Evolutionary conservation across 2,329 filamentous ascomycete genomes (phyloP).

Genomic region (Periconia digitata): DNA sequence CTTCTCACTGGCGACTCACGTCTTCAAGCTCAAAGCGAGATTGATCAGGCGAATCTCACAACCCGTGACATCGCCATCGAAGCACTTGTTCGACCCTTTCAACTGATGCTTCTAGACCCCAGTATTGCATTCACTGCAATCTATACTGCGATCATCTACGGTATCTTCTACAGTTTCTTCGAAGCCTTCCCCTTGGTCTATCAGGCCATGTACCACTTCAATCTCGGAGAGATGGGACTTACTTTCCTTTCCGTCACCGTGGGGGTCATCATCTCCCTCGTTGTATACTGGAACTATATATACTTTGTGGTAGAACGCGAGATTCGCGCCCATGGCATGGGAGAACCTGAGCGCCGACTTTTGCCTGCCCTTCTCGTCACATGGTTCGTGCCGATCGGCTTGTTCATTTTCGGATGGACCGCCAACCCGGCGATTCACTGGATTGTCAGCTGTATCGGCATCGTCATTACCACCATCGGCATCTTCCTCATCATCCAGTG

Average conservation of each 20-base stretch:
- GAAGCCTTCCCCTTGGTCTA: constrained; percentile 68
- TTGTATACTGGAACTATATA: constrained; percentile 72
- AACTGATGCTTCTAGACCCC: constrained; percentile 79
- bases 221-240: constrained; percentile 70
- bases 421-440: constrained; percentile 63
- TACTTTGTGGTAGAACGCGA: constrained; percentile 68
- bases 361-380: constrained; percentile 66
- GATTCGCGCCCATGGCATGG: constrained; percentile 65
- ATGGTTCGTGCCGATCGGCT: constrained; percentile 62
- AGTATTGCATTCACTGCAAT: constrained; percentile 82
- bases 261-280: constrained; percentile 67
- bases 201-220: constrained; percentile 75
- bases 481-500: constrained; percentile 50
- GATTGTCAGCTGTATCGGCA: constrained; percentile 59
- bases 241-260: constrained; percentile 84
- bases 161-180: constrained; percentile 75
- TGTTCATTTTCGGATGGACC: constrained; percentile 70
- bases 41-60: constrained; percentile 59
- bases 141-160: constrained; percentile 82
- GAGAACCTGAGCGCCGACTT: constrained; percentile 70
- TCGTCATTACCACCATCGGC: constrained; percentile 51
- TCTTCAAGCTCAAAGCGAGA: constrained; percentile 76
- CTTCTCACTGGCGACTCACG: constrained; percentile 64
- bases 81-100: constrained; percentile 72
- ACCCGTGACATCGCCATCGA: constrained; percentile 48